These are phyloP conservation scores for Ascochyta fabae DNA, from an alignment of 2,329 filamentous ascomycete species.

Conservation along the genomic window DNA sequence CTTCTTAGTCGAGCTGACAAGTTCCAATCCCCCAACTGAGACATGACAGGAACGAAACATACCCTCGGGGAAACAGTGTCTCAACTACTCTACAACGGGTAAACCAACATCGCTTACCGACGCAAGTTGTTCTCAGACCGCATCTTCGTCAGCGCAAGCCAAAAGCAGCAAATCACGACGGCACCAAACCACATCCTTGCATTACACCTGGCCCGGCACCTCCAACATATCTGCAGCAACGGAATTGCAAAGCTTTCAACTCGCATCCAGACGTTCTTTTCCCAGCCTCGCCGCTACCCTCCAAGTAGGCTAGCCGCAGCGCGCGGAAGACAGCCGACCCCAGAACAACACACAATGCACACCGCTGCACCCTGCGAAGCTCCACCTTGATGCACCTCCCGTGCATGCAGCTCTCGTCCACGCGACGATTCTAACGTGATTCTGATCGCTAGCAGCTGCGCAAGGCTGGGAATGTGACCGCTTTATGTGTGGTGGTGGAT, in stretches of 20 bases:
- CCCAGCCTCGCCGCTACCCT: conserved; percentile 6
- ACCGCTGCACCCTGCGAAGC: conserved; percentile 6
- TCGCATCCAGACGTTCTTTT: conserved; percentile 4
- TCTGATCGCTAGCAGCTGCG: conserved; percentile 1
- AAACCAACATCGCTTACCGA: neutral
- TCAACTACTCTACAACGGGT: neutral
- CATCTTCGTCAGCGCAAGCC: neutral
- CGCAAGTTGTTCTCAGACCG: neutral
- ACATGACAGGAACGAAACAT: too few relatives aligned
- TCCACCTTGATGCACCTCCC: conserved; percentile 5
- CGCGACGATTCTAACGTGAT: conserved; percentile 1
- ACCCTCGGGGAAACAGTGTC: neutral
- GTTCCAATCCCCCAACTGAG: too few relatives aligned
- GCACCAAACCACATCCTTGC: conserved; percentile 9
- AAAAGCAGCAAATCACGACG: neutral
- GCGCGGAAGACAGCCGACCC: conserved; percentile 12
- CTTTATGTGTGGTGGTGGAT: conserved; percentile 14
- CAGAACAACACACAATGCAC: conserved; percentile 18
- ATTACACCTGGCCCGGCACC: neutral
- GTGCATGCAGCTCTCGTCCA: neutral
- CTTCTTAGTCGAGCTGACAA: too few relatives aligned
- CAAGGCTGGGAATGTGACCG: conserved; percentile 16
- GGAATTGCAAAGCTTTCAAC: neutral
- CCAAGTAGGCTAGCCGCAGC: neutral
- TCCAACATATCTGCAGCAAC: neutral